These are phyloP conservation scores for Chytriomyces sp. DNA, from an alignment of 192 early-diverging fungal genomes.

Conservation along the genomic window DNA sequence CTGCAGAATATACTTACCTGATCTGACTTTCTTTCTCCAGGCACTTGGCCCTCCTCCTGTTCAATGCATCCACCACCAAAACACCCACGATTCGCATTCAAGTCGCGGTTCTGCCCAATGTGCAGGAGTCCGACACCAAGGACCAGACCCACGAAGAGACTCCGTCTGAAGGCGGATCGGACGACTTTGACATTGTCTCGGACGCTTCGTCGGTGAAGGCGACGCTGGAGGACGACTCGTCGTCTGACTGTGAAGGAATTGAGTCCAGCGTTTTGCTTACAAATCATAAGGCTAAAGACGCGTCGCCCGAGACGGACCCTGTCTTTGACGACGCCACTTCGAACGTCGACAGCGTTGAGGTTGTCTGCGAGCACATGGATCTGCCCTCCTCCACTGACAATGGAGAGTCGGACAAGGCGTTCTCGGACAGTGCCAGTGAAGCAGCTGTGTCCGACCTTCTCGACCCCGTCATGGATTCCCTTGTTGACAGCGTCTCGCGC, in stretches of 20 bases:
- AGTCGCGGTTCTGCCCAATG: background rate
- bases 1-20: too few relatives aligned
- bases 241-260: too few relatives aligned
- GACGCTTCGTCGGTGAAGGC: background rate
- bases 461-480: slow-evolving; percentile 29
- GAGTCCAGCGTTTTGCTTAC: too few relatives aligned
- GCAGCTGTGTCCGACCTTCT: background rate
- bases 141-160: background rate
- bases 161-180: background rate
- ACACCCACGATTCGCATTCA: too few relatives aligned
- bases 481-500: slow-evolving; percentile 14
- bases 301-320: background rate
- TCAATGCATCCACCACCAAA: too few relatives aligned
- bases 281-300: background rate
- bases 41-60: too few relatives aligned
- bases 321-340: slow-evolving; percentile 14
- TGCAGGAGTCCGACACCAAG: background rate
- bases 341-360: slow-evolving; percentile 18
- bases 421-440: background rate
- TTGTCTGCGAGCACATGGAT: slow-evolving; percentile 14
- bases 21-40: too few relatives aligned
- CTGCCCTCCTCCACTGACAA: too few relatives aligned
- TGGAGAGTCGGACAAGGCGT: background rate
- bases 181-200: slow-evolving; percentile 15
- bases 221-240: too few relatives aligned